phyloP scores from a whole-genome alignment of 768 basidiomycete genomes.

The Amanita subjunquillea region DNA sequence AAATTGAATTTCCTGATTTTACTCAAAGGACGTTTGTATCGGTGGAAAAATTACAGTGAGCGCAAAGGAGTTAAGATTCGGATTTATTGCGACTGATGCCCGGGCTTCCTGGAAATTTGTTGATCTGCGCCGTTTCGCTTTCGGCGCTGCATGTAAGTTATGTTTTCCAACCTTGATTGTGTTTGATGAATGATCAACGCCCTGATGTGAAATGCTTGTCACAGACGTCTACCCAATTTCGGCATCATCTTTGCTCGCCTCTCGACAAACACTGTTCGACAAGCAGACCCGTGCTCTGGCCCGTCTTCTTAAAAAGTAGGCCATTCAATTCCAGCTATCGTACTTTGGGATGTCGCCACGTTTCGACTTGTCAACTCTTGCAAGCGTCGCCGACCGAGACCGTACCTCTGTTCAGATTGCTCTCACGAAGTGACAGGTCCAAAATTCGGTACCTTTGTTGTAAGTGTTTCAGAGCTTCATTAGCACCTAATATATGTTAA shows the following conservation, averaged over 20 bases:
- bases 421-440: background rate
- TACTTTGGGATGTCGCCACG: background rate
- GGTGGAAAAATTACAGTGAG: too few relatives aligned
- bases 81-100: too few relatives aligned
- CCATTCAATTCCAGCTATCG: background rate
- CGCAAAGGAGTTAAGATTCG: too few relatives aligned
- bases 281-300: background rate
- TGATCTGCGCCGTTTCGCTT: background rate
- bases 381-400: background rate
- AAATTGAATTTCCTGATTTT: too few relatives aligned
- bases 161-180: background rate
- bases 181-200: background rate
- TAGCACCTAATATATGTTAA: background rate
- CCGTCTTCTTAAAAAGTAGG: background rate
- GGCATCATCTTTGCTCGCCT: background rate
- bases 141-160: background rate
- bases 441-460: background rate
- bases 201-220: background rate
- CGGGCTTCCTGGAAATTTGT: background rate
- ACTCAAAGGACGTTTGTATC: too few relatives aligned
- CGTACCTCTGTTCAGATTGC: background rate
- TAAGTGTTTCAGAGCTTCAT: background rate
- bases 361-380: background rate
- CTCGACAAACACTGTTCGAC: background rate
- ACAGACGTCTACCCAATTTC: background rate